Base-by-base conservation (phyloP, 208 protist species). In the Leishmania tarentolae region DNA sequence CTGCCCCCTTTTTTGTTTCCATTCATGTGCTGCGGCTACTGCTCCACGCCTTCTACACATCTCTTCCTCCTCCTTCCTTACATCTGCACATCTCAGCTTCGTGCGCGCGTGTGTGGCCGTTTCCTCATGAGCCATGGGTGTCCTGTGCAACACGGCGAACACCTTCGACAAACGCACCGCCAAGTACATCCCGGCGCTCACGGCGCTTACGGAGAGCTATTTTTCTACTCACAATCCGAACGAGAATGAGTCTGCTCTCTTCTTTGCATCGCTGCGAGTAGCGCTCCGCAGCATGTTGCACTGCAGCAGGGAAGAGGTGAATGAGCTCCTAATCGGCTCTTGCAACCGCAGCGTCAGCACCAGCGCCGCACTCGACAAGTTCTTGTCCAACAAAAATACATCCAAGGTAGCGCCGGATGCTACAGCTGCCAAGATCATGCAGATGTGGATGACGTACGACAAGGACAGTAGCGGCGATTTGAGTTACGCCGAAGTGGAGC, bases 361-460 rank as follows among this genome's bases (percentile, higher is more conserved):
- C 9, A 78, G 78, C 35, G 72, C 66, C 6, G 85, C 82, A 9
- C 87, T 92, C 31, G 86, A 91, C 56, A 44, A 0, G 17, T 92
- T 87, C 59, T 65, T 90, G 74, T 70, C 72, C 9, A 75, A 87
- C 31, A 84, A 79, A 21, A 84, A 81, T 17, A 76, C 59, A 3
- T 31, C 47, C 15, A 78, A 63, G 31, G 79, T 90, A 2, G 69
- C 70, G 65, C 85, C 86, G 31, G 88, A 92, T 80, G 31, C 87
- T n/a, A 90, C 88, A 65, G 84, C 84, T 50, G 85, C 88, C 69
- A 92, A 87, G 76, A 83, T 93, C 63, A 93, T 94, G 90, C 84
- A 90, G 79, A 79, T 93, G 75, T 94, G 89, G 91, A 90, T 93
- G 86, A 85, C 75, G 56, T 91, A 92, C 78, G 88, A 93, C 85